Base-by-base conservation (phyloP, 768 basidiomycete genomes). In the Suillus variegatus region DNA sequence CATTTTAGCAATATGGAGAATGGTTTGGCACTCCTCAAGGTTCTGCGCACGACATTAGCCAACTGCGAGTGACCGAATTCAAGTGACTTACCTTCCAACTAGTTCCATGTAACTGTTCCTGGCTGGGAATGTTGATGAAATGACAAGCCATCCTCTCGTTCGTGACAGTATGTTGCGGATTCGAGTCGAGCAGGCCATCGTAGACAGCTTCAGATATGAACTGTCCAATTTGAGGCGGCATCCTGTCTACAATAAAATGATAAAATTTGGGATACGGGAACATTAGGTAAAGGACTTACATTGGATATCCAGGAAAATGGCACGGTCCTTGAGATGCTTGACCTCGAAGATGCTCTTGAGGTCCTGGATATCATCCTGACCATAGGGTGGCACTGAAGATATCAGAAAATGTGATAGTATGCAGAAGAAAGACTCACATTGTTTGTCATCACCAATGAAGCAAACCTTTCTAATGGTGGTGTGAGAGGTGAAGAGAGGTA, bases 271-370 rank as follows among this genome's bases (percentile, higher is more conserved):
- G 2, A 14, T 12, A 63, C 25, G 9, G n/a, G 35, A 65, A 62
- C 10, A 51, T 25, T 41, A 4, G 25, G 14, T 16, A 60, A 12
- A 64, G 64, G 47, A 74, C 85, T 70, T 74, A 92, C 93, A 94
- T 76, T 94, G 93, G 1, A 82, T 92, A 67, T 92, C 79, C 46
- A 94, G 79, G 66, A 94, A 87, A 5, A 85, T 65, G 3, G 82
- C 79, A 32, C 78, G 69, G 12, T 77, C 73, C 4, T 74, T 71
- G 4, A 95, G 79, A 71, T 94, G 89, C 0, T 76, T 57, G n/a
- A 91, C 72, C 66, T 94, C 92, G 84, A 94, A 94, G 12, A 94
- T 85, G 70, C 91, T 93, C 66, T 89, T 82, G 14, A 94, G 79
- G 2, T 83, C 83, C 64, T 82, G 73, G 47, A 89, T 78, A 51